phyloP scores from a whole-genome alignment of 768 basidiomycete species.

The Calocera viscosa region DNA sequence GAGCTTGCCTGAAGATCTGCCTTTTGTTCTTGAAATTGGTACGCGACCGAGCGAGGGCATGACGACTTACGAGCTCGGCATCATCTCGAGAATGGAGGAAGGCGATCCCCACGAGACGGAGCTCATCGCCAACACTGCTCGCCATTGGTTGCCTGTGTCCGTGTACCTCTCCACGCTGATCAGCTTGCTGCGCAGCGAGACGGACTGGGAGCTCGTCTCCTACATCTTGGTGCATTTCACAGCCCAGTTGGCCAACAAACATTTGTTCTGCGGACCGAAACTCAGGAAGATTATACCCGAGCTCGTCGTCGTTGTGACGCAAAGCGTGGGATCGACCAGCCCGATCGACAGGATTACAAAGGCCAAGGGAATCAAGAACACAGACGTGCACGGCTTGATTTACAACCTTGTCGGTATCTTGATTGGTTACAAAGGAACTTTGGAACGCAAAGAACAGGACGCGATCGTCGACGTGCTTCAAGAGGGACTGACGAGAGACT shows the following conservation, averaged over 20 bases:
- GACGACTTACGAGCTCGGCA: conserved; percentile 29
- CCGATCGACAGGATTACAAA: background rate
- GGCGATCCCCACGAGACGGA: conserved; percentile 13
- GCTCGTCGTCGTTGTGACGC: conserved; percentile 48
- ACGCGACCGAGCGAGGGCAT: conserved; percentile 40
- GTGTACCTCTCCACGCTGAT: conserved; percentile 53
- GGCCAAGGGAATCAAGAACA: conserved; percentile 35
- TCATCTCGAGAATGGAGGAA: conserved; percentile 17
- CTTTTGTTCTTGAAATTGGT: conserved; percentile 56
- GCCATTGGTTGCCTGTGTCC: conserved; percentile 53
- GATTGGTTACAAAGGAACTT: conserved; percentile 72
- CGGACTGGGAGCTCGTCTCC: conserved; percentile 85
- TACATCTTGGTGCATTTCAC: conserved; percentile 88
- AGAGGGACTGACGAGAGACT: conserved; percentile 38
- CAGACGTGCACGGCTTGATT: conserved; percentile 78
- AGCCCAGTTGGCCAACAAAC: conserved; percentile 84
- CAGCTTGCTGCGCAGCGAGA: conserved; percentile 56
- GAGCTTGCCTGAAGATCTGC: conserved; percentile 51
- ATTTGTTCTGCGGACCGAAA: conserved; percentile 85
- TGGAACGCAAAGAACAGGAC: conserved; percentile 39
- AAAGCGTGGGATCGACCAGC: background rate
- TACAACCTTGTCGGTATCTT: conserved; percentile 80
- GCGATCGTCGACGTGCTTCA: conserved; percentile 32
- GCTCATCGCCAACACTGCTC: conserved; percentile 16
- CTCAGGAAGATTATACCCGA: conserved; percentile 49